Base-by-base conservation (phyloP, 345 rosid genomes). In the Arabidopsis arenosa region DNA sequence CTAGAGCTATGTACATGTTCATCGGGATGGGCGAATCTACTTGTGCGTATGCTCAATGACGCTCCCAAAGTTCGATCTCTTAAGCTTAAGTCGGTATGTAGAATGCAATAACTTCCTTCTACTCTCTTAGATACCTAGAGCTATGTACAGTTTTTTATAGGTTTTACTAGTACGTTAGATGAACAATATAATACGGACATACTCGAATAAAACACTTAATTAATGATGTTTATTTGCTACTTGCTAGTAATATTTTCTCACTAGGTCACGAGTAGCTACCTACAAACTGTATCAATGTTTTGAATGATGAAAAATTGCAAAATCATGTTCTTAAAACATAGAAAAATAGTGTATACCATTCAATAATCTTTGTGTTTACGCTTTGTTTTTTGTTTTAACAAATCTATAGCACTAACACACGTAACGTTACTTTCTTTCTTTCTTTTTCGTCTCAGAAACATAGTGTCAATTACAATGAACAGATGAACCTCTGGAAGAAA, bases 1-100 rank as follows among this genome's bases (percentile, higher is more conserved):
- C 40, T 72, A 9, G 75, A 72, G 40, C 68, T 72, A 32, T 72
- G 68, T 37, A 61, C 51, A 48, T 60, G 75, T 36, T 72, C 18
- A 51, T 28, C 17, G 4, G 33, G 58, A 43, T 72, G 36, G 43
- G 35, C 14, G 26, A 30, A 53, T 63, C 54, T 63, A 63, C 76
- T 73, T 52, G 6, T 15, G 5, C 7, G 36, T 55, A 40, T 73
- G 41, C 54, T 53, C 44, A 53, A 41, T 32, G 55, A 30, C 15
- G 45, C 76, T 41, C 70, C 69, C 30, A 32, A 23, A 13, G 63
- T 63, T 52, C 63, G 6, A 43, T 45, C 40, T 41, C 44, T 73
- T 15, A 63, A 63, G 48, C 70, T 63, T 33, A 73, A 54, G 47
- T 73, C 47, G 64, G 77, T 54, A 54, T 53, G 70, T 63, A 36